Conservation (phyloP, 345 rosid genomes). For the rapeseed (Brassica napus) region Da-Ae NC_063437.1:368001-368500, state of each 20-base stretch:
- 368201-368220: too few relatives aligned
- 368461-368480: too few relatives aligned
- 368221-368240: too few relatives aligned
- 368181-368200: too few relatives aligned
- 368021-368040: constrained; percentile 6
- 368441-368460: constrained; percentile 18
- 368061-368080: constrained; percentile 30
- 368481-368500: too few relatives aligned
- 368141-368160: not conserved
- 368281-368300: constrained; percentile 19
- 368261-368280: too few relatives aligned
- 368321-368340: constrained; percentile 39
- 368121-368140: constrained; percentile 5
- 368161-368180: constrained; percentile 13
- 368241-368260: too few relatives aligned
- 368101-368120: not conserved
- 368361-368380: constrained; percentile 86
- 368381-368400: constrained; percentile 82
- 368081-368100: constrained; percentile 30
- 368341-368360: constrained; percentile 65
- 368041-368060: constrained; percentile 9
- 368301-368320: constrained; percentile 1
- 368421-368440: constrained; percentile 57
- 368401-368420: constrained; percentile 69
- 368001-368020: constrained; percentile 27